Base-by-base conservation (phyloP, 1,139 yeast genomes). In the Blastobotrys persicus region DNA sequence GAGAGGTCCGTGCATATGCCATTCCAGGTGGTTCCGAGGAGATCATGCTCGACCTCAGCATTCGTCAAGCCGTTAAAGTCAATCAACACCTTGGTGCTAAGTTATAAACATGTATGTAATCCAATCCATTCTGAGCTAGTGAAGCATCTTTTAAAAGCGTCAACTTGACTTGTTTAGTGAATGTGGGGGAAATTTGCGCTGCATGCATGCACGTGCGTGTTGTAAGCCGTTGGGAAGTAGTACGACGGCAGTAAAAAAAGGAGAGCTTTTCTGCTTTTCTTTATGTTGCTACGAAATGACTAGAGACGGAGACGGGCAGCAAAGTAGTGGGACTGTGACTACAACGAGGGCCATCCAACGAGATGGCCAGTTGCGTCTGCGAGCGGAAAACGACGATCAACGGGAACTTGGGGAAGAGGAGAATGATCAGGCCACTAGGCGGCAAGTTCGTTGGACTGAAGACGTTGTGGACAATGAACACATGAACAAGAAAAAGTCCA, bases 391-490 rank as follows among this genome's bases (percentile, higher is more conserved):
- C 28, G 31, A 7, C 14, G 28, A 6, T 5, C 41, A 37, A 28
- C 28, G 9, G 28, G 28, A 23, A 9, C 28, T 9, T n/a, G n/a
- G n/a, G 28, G 41, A 34, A 12, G 38, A 31, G 14, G 14, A 31
- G 14, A 31, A 9, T 7, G 41, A 18, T 5, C 28, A 23, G 7
- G 12, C 28, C 5, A 18, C 66, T 88, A 96, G 58, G 48, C 76
- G 81, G 2, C 75, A 76, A 40, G 96, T 91, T 0, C 74, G 83
- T 50, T 91, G 97, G 96, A 76, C 82, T 3, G 87, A 85, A 41
- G 95, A 83, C 45, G 92, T 88, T 3, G 75, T 91, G 4, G 98
- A 91, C 67, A 91, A 91, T 63, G 98, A 91, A 67, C 72, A 85
- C 64, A 74, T 92, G 85, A 79, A 84, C 62, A 86, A 80, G 71